Percentiles rank a stretch among this genome's conserved stretches.
Evolutionary conservation across 305 asterid species (phyloP).

Genomic region (Plantago rigida): DNA sequence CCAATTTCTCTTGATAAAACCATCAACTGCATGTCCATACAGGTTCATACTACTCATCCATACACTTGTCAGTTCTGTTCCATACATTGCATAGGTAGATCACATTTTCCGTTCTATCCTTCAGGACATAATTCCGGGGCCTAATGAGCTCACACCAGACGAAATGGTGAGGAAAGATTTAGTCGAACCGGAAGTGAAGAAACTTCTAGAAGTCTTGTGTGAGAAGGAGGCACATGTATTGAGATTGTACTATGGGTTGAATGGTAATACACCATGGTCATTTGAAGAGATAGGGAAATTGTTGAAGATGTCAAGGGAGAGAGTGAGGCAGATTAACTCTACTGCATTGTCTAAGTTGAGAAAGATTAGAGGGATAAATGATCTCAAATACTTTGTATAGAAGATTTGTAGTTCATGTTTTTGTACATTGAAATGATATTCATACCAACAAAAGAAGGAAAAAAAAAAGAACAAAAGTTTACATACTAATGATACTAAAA

Average conservation of each 20-base stretch:
- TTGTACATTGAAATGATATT: background rate
- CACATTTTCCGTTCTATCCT: background rate
- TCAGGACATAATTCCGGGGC: constrained; percentile 50
- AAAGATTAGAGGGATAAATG: constrained; percentile 24
- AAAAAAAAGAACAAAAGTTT: background rate
- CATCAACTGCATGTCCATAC: constrained; percentile 41
- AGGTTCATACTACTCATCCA: constrained; percentile 32
- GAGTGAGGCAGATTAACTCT: constrained; percentile 54
- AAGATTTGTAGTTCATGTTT: background rate
- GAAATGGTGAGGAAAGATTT: constrained; percentile 42
- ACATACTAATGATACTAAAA: too few species aligned
- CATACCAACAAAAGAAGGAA: background rate
- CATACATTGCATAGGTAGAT: background rate
- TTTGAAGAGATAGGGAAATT: constrained; percentile 55
- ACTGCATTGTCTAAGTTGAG: constrained; percentile 44
- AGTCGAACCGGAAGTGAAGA: constrained; percentile 32
- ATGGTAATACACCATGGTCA: constrained; percentile 39
- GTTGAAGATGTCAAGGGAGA: constrained; percentile 52
- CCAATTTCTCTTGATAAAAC: constrained; percentile 49
- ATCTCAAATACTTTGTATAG: constrained; percentile 32
- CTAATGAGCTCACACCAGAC: constrained; percentile 45
- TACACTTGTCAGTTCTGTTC: background rate
- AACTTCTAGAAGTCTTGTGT: constrained; percentile 36
- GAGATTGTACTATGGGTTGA: constrained; percentile 45
- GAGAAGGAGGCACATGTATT: constrained; percentile 45